These are phyloP conservation scores for Cercophora scortea DNA, from an alignment of 495 filamentous ascomycete genomes.

Conservation along the genomic window DNA sequence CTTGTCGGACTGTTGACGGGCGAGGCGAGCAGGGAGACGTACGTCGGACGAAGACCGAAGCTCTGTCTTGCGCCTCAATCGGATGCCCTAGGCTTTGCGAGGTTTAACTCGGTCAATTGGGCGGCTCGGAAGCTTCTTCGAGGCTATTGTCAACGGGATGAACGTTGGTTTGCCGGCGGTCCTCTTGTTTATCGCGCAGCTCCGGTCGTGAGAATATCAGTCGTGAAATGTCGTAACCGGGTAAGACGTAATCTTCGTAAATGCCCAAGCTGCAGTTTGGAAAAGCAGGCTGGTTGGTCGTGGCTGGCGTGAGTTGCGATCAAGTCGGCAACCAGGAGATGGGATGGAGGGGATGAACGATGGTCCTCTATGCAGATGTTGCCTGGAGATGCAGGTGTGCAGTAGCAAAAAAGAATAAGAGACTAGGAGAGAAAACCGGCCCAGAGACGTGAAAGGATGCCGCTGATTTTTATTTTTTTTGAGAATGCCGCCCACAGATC, in stretches of 20 bases:
- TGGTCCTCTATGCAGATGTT: too few relatives aligned
- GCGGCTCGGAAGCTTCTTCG: background rate
- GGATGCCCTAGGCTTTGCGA: background rate
- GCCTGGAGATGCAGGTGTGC: background rate
- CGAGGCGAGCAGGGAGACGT: background rate
- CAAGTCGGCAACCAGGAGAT: too few relatives aligned
- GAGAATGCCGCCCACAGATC: background rate
- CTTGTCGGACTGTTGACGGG: background rate
- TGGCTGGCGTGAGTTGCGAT: too few relatives aligned
- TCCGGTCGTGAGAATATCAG: too few relatives aligned
- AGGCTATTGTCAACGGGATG: background rate
- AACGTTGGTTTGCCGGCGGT: too few relatives aligned
- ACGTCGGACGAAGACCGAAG: background rate
- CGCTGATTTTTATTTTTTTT: background rate
- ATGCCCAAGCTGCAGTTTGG: too few relatives aligned
- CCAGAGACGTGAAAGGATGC: background rate
- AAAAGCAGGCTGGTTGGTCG: too few relatives aligned
- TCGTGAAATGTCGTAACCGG: too few relatives aligned
- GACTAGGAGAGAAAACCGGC: background rate
- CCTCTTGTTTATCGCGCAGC: too few relatives aligned
- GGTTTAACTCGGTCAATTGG: slow-evolving; percentile 2
- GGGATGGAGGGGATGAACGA: too few relatives aligned
- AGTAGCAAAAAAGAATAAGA: background rate
- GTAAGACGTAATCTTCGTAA: too few relatives aligned
- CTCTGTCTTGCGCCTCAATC: background rate